Base-by-base conservation (phyloP, 768 basidiomycete species). In the Mycena olivaceomarginata region DNA sequence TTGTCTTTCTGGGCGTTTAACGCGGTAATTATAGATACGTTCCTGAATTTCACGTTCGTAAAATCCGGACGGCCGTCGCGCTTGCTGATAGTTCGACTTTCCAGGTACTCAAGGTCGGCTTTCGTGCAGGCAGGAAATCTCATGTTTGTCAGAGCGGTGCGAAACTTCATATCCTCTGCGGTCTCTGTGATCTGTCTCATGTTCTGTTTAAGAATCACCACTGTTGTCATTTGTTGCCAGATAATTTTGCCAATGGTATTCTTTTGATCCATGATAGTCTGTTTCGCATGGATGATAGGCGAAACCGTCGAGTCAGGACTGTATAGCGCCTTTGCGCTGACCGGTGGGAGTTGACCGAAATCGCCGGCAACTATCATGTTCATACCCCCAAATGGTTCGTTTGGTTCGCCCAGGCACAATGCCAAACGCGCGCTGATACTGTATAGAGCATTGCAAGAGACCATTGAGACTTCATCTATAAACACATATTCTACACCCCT, bases 291-390 rank as follows among this genome's bases (percentile, higher is more conserved):
- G 46, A 56, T 15, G 15, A 56, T 20, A 31, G 59, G 57, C 67
- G 65, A 65, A 31, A 48, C 45, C 4, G 45, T 57, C 7, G 15
- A 16, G 4, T 37, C 59, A 2, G n/a, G 22, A 70, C 25, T 11
- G 51, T 74, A 77, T 41, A 77, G 63, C 3, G 77, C 51, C 18
- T 70, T 46, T 1, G 83, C 82, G 25, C 63, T 71, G 5, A 79
- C 82, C 40, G 85, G 88, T 5, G 87, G 87, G 0, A 90, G 75
- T 62, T 90, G 88, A 2, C 86, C 88, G 84, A 89, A 89, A 69
- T 90, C 89, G n/a, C 88, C 88, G 16, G 88, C 87, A 73, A 89
- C 83, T n/a, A 89, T 86, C 60, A 90, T 82, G 70, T 86, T 87
- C 37, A 87, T 82, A 6, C 48, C 48, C 48, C 18, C 48, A 18